Conservation (phyloP, 2,329 filamentous ascomycete species). For the Sarocladium oryzae region DNA sequence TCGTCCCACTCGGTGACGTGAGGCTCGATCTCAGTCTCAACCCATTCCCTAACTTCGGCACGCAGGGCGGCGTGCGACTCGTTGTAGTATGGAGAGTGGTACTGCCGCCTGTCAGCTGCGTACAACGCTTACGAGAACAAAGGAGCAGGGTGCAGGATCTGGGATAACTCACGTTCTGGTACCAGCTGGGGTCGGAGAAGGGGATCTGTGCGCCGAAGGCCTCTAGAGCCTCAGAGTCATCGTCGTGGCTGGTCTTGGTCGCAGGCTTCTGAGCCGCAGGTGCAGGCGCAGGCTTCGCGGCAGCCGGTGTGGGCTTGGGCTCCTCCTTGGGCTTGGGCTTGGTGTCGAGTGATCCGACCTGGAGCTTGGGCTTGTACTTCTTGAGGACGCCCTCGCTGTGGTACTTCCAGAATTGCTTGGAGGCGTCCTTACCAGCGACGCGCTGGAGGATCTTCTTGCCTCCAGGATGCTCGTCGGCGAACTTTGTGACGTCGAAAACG, state of each 20-base stretch:
- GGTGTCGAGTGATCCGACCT: conserved; percentile 80
- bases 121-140: no score
- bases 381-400: conserved; percentile 85
- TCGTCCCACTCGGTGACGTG: conserved; percentile 96
- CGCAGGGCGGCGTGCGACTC: conserved; percentile 87
- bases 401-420: conserved; percentile 65
- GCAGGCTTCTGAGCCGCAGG: conserved; percentile 31
- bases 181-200: conserved; percentile 90
- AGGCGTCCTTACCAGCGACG: conserved; percentile 59
- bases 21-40: conserved; percentile 83
- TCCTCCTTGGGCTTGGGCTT: conserved; percentile 63
- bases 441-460: conserved; percentile 60
- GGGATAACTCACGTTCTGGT: conserved; percentile 78
- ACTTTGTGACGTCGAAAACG: conserved; percentile 90
- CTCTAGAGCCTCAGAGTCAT: conserved; percentile 69
- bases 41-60: conserved; percentile 85
- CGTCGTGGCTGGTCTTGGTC: conserved; percentile 32
- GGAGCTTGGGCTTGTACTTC: conserved; percentile 72
- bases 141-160: no score
- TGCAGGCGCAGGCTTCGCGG: conserved; percentile 27
- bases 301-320: not conserved
- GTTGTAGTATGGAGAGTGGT: conserved; percentile 96
- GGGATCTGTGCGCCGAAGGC: conserved; percentile 81
- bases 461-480: conserved; percentile 77
- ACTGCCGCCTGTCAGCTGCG: no score